Conservation (phyloP, 768 basidiomycete species). For the Daedaleopsis sinensis region DNA sequence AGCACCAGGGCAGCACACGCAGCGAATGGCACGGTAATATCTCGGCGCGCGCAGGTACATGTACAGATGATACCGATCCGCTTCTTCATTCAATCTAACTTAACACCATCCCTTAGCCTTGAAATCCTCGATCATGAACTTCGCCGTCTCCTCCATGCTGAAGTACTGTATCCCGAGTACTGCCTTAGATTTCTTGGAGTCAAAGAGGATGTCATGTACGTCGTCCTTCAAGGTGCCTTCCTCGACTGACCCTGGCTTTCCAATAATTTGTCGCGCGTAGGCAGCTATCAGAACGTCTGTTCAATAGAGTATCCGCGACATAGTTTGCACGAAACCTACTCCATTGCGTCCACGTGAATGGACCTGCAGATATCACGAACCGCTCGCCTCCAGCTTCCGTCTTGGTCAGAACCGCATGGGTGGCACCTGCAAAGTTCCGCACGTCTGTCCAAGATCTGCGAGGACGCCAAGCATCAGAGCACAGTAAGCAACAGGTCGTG, state of each 20-base stretch:
- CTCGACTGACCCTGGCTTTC: background rate
- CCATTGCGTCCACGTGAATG: conserved; percentile 15
- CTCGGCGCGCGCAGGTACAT: background rate
- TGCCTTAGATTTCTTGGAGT: background rate
- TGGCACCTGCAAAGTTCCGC: conserved; percentile 20
- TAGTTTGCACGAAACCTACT: background rate
- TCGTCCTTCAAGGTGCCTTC: background rate
- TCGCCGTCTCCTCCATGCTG: conserved; percentile 20
- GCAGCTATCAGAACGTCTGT: background rate
- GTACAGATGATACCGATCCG: background rate
- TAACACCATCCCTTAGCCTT: conserved; percentile 27
- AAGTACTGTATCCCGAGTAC: conserved; percentile 24
- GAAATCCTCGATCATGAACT: conserved; percentile 27
- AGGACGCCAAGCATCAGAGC: background rate
- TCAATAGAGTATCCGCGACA: background rate
- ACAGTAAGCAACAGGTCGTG: background rate
- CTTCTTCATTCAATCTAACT: background rate
- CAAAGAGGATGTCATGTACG: background rate
- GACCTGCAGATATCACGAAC: conserved; percentile 35
- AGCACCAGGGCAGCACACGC: too few relatives aligned
- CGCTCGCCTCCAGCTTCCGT: conserved; percentile 39
- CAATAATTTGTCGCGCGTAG: background rate
- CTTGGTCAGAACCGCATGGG: conserved; percentile 14
- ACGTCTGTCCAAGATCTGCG: conserved; percentile 22
- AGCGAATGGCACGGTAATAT: background rate